Evolutionary conservation across 441 rosid genomes (phyloP), one percentile per base, ranked within the genome.

Genomic region (Erodium texanum): DNA sequence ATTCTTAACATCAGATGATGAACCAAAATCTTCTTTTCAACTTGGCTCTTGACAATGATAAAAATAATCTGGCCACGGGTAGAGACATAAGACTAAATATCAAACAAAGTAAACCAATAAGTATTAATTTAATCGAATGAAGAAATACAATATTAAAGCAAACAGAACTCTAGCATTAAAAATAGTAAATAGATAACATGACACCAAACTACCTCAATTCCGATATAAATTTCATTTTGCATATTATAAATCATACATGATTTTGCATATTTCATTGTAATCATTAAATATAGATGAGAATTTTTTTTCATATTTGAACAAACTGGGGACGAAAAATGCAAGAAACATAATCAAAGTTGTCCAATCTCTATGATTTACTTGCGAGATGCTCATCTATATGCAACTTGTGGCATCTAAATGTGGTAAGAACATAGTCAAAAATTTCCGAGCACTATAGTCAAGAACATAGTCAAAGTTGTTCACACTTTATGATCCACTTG

Each of bases 1-100:
- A n/a, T n/a, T n/a, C n/a, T n/a, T n/a, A n/a, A n/a, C n/a, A n/a
- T n/a, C n/a, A n/a, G n/a, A n/a, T n/a, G n/a, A n/a, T n/a, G n/a
- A n/a, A n/a, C n/a, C n/a, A n/a, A n/a, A n/a, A 69, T 34, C 61
- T 73, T 75, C 61, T 56, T 52, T 52, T 58, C 48, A 70, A 32
- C 58, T 16, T 70, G 64, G 62, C 58, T 18, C 62, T 7, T 56
- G 29, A 43, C 41, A 6, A 41, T 14, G 15, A 27, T 6, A 18
- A 52, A 70, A 62, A 68, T 4, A 20, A 41, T 7, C 41, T 1
- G 41, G 41, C 41, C 20, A 70, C 66, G 18, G 38, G 16, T 3
- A 58, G 64, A 48, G 59, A 52, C 5, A 22, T 52, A 68, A 22
- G 32, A 74, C 65, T 68, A 66, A 69, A 74, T 71, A 68, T 22